Percentiles rank a stretch among this genome's conserved stretches.
phyloP scores from a whole-genome alignment of 495 filamentous ascomycete species.

The Xylaria sp. region DNA sequence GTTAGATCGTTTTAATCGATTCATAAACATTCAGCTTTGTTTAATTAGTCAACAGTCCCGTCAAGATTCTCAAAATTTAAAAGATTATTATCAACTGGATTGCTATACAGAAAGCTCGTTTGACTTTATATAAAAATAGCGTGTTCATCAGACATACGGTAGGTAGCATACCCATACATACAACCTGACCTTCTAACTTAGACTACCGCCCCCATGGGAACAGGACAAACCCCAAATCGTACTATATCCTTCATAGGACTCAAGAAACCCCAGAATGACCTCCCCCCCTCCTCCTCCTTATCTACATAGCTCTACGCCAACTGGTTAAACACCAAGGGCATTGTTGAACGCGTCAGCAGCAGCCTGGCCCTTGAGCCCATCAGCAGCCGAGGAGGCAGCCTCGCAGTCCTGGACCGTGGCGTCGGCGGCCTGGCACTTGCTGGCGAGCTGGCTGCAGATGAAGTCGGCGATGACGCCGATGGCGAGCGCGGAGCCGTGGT shows the following conservation, averaged over 20 bases:
- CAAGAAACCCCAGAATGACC: background rate
- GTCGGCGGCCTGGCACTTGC: conserved; percentile 59
- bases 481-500: conserved; percentile 64
- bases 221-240: background rate
- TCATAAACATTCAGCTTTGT: too few relatives aligned
- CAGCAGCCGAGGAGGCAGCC: conserved; percentile 49
- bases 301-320: background rate
- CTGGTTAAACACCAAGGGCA: conserved; percentile 45
- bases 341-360: conserved; percentile 67
- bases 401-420: conserved; percentile 57
- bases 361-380: conserved; percentile 50
- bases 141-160: background rate
- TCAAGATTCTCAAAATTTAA: background rate
- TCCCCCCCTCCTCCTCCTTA: background rate
- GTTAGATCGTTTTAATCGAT: too few relatives aligned
- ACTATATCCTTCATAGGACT: background rate
- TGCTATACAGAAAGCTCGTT: background rate
- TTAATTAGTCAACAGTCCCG: too few relatives aligned
- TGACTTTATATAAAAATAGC: background rate
- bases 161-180: background rate
- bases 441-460: conserved; percentile 61
- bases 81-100: conserved; percentile 9
- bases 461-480: conserved; percentile 62
- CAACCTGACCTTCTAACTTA: conserved; percentile 8
- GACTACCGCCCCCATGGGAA: background rate